These are phyloP conservation scores for Taiwanofungus camphoratus DNA, from an alignment of 1,284 basidiomycete genomes.

Conservation along the genomic window DNA sequence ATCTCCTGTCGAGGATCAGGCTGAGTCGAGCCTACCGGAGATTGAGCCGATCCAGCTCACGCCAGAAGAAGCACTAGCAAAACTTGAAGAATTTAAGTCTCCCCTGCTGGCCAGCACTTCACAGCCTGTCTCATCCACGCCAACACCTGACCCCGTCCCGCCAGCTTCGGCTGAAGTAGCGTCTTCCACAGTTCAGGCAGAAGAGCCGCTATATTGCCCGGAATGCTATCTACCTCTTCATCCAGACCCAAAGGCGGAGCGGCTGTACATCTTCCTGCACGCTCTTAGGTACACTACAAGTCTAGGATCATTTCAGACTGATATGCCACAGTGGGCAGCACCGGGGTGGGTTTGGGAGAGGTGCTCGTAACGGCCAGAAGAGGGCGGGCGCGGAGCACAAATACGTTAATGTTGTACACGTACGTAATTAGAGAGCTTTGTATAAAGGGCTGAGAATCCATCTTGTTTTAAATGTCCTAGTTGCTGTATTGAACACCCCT, in stretches of 20 bases:
- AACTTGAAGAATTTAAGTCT: constrained; percentile 25
- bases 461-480: too few relatives aligned
- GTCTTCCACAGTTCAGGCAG: constrained; percentile 13
- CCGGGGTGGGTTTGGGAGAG: constrained; percentile 59
- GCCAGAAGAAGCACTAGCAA: constrained; percentile 38
- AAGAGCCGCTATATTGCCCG: constrained; percentile 56
- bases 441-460: too few relatives aligned
- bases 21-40: not conserved
- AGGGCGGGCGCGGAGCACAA: too few relatives aligned
- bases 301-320: constrained; percentile 68
- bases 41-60: constrained; percentile 33
- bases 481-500: too few relatives aligned
- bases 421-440: too few relatives aligned
- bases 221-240: constrained; percentile 88
- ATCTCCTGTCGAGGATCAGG: not conserved
- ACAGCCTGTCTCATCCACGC: constrained; percentile 3
- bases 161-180: constrained; percentile 22
- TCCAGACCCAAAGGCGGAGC: constrained; percentile 86
- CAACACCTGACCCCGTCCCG: constrained; percentile 3
- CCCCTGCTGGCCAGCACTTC: constrained; percentile 6
- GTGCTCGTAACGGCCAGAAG: constrained; percentile 1
- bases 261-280: constrained; percentile 91
- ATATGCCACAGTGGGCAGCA: constrained; percentile 68
- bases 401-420: not conserved
- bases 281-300: constrained; percentile 79